Percentiles rank a stretch among this genome's conserved stretches.
These are phyloP conservation scores for Dactylonectria estremocensis DNA, from an alignment of 2,329 filamentous ascomycete genomes.

Conservation along the genomic window DNA sequence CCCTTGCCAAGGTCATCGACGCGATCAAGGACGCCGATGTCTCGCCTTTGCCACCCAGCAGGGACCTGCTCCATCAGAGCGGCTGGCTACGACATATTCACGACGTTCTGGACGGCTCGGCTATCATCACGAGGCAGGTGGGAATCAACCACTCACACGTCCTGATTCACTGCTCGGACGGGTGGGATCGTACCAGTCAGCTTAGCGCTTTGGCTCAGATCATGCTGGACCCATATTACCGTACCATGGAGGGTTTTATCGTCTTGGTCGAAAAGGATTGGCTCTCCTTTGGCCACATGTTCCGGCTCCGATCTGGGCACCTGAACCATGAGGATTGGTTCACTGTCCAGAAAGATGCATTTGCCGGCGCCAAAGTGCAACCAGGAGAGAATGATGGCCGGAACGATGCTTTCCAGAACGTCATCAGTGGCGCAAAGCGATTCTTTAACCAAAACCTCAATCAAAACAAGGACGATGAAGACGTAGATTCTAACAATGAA, in stretches of 20 bases:
- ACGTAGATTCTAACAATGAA: slow-evolving; percentile 69
- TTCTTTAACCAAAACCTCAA: slow-evolving; percentile 88
- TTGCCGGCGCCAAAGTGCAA: slow-evolving; percentile 74
- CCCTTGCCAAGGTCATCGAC: slow-evolving; percentile 88
- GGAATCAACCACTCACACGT: slow-evolving; percentile 95
- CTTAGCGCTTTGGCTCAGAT: slow-evolving; percentile 92
- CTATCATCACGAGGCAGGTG: slow-evolving; percentile 87
- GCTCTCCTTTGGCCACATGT: slow-evolving; percentile 98
- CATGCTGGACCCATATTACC: slow-evolving; percentile 95
- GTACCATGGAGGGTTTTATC: slow-evolving; percentile 95
- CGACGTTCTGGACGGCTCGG: slow-evolving; percentile 86
- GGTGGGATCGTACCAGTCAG: slow-evolving; percentile 98
- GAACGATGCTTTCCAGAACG: slow-evolving; percentile 87
- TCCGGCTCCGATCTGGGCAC: slow-evolving; percentile 90
- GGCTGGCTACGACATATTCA: slow-evolving; percentile 93
- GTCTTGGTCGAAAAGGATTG: slow-evolving; percentile 97
- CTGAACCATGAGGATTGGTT: slow-evolving; percentile 97
- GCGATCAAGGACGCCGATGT: slow-evolving; percentile 94
- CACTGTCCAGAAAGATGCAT: slow-evolving; percentile 84
- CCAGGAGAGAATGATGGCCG: slow-evolving; percentile 74
- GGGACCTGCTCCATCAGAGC: slow-evolving; percentile 85
- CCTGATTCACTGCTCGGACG: slow-evolving; percentile 97
- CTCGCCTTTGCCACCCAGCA: slow-evolving; percentile 84
- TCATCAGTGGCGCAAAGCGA: slow-evolving; percentile 88
- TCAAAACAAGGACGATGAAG: slow-evolving; percentile 74